Base-by-base conservation (phyloP, 352 stramenopile species). In the Pythium brachiatum region DNA sequence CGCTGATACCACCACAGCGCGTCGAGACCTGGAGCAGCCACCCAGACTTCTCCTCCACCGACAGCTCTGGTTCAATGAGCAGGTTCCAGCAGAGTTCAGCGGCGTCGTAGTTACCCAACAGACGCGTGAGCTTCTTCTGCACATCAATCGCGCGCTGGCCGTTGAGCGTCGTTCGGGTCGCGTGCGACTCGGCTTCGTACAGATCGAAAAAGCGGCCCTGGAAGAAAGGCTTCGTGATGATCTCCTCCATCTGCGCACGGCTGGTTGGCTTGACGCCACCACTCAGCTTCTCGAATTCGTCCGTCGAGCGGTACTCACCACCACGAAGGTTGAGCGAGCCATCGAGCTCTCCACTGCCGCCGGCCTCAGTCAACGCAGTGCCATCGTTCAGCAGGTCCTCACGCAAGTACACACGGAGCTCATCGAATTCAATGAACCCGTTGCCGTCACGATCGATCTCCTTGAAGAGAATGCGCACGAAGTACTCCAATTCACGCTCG, bases 351-450 rank as follows among this genome's bases (percentile, higher is more conserved):
- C 54, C 64, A 23, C 64, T 73, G 21, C 60, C 60, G 34, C 44
- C 38, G 31, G 60, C 50, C 27, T 68, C 62, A 21, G 26, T 56
- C 32, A 53, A 44, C 1, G 59, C 60, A 38, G 50, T 47, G 8
- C 55, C 65, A 16, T 64, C 60, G 36, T 43, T 58, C 16, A 62
- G 39, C 54, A 70, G 34, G 46, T 70, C 64, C 55, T 66, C 62
- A 36, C 57, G 62, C 16, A 67, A 55, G 46, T 74, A 80, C 13
- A 94, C 72, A 18, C 95, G 69, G 46, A 98, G 96, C 68, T 97
- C 89, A 21, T 97, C 88, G 68, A 98, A 97, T 64, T 97, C 89
- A 47, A 97, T 96, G 47, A 78, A 80, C 9, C 89, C 85, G 26
- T 73, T 84, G 15, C 70, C 76, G 68, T 97, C 83, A 53, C 90